Evolutionary conservation across 2,329 filamentous ascomycete genomes (phyloP).

Genomic region (Diaporthe helianthi): DNA sequence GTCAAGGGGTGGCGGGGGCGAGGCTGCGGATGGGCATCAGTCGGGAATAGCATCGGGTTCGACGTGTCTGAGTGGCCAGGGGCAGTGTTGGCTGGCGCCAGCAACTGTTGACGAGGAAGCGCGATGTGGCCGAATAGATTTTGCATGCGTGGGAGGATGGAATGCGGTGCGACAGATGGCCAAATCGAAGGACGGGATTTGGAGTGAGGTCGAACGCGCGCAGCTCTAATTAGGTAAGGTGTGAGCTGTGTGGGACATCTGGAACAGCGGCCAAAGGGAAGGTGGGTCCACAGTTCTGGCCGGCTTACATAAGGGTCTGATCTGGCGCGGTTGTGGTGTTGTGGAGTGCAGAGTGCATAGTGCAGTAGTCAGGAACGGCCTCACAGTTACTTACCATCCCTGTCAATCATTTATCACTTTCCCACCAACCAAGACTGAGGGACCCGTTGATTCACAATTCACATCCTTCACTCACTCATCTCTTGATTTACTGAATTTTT

Average conservation of each 20-base stretch:
- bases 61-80: conserved; percentile 21
- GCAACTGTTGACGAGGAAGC: neutral
- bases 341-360: neutral
- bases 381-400: too few species aligned
- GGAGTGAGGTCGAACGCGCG: conserved; percentile 32
- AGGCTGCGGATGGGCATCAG: conserved; percentile 24
- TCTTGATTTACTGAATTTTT: neutral
- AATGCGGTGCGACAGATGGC: conserved; percentile 32
- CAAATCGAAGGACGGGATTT: conserved; percentile 30
- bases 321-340: neutral
- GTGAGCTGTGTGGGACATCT: neutral
- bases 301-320: conserved; percentile 3
- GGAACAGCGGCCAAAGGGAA: neutral
- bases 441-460: neutral
- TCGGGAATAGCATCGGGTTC: conserved; percentile 31
- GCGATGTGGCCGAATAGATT: conserved; percentile 13
- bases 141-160: conserved; percentile 17
- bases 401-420: neutral
- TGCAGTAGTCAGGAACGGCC: conserved; percentile 25
- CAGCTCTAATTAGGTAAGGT: conserved; percentile 30
- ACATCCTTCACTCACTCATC: neutral
- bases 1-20: conserved; percentile 33
- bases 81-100: neutral
- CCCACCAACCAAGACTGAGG: neutral
- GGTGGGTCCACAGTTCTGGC: conserved; percentile 6